Base-by-base conservation (phyloP, 805 yeast species). In the Yarrowia hollandica region DNA sequence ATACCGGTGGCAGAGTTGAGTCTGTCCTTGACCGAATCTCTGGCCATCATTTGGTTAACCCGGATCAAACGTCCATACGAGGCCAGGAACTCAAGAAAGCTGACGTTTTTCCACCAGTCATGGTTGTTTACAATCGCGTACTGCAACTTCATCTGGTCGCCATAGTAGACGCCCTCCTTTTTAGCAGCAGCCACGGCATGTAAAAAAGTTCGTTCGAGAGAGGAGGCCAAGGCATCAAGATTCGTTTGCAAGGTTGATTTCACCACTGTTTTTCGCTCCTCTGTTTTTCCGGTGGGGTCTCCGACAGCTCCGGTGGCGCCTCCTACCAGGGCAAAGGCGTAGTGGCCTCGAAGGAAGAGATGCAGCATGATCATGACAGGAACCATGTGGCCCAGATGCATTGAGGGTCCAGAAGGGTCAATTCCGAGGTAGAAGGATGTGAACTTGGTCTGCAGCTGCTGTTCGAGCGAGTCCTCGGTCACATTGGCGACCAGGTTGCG, bases 261-360 rank as follows among this genome's bases (percentile, higher is more conserved):
- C n/a, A 75, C 82, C 76, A 91, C 78, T 14, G 72, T 75, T 10
- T 73, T 71, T 60, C 99, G 77, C 67, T 90, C 97, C 0, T 91
- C 82, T 0, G 79, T 74, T 65, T 97, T 78, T 0, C 98, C 99
- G 57, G 96, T 88, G 7, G 99, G 99, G 71, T 94, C 99, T 7
- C 99, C 99, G 1, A 94, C 96, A 11, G 81, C 80, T 8, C 97
- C 98, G 0, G 99, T 94, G 5, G 98, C 99, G 1, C 75, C 76
- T 5, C 75, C 76, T 7, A 94, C 90, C 6, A 92, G 71, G 0
- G 92, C 90, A 6, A 85, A 82, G n/a, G 90, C 82, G 62, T 81
- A 80, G 69, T 90, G 96, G 1, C 99, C 99, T 30, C 94, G 75
- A 28, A 90, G 72, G 62, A 82, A 83, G 71, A 90, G 90, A 71